Evolutionary conservation across 768 basidiomycete genomes (phyloP).

Genomic region (Exidia glandulosa): DNA sequence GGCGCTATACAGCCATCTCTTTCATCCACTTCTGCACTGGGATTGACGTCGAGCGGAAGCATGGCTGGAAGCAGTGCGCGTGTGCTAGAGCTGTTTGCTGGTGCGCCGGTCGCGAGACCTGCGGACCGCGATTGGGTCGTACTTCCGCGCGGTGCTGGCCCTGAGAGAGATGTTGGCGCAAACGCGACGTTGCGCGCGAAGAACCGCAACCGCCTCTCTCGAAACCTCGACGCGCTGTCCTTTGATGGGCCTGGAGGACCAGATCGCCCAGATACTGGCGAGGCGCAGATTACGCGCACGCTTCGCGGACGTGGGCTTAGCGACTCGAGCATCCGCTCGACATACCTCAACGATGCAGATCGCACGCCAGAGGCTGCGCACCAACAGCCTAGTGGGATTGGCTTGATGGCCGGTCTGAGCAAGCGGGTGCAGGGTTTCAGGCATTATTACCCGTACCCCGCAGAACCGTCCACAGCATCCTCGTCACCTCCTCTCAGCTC

Average conservation of each 20-base stretch:
- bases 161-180: conserved; percentile 7
- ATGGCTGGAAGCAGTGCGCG: conserved; percentile 31
- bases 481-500: neutral
- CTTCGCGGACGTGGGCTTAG: conserved; percentile 73
- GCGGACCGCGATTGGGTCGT: conserved; percentile 56
- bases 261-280: conserved; percentile 29
- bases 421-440: neutral
- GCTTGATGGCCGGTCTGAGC: neutral
- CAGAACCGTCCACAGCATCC: neutral
- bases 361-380: neutral
- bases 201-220: conserved; percentile 34
- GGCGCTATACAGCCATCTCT: neutral
- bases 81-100: conserved; percentile 87
- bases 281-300: conserved; percentile 51
- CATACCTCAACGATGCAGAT: conserved; percentile 41
- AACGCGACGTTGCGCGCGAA: conserved; percentile 11
- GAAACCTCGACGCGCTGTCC: conserved; percentile 61
- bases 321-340: conserved; percentile 86
- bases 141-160: conserved; percentile 30
- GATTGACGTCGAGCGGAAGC: conserved; percentile 6
- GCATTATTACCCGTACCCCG: neutral
- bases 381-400: neutral
- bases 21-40: neutral
- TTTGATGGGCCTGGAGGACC: conserved; percentile 6
- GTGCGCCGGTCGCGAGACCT: conserved; percentile 44